A percentile compares a stretch with the other conserved stretches of the same genome.
These are phyloP conservation scores for Backusella australiensis DNA, from an alignment of 192 early-diverging fungal species.

Conservation along the genomic window DNA sequence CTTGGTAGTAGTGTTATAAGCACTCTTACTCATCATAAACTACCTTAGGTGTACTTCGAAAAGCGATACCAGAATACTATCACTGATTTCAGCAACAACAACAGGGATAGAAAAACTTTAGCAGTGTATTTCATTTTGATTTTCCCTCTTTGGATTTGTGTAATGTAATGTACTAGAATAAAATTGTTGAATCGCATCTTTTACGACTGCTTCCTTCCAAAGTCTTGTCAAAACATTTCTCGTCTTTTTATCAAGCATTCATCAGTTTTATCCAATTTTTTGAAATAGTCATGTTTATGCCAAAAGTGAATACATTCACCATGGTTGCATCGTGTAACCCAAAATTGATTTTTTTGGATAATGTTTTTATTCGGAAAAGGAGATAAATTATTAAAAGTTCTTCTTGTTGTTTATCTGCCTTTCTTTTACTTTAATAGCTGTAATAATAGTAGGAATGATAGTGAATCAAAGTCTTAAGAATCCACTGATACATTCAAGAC, in stretches of 20 bases:
- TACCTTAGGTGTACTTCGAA: conserved; percentile 20
- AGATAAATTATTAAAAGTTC: neutral
- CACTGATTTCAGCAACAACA: neutral
- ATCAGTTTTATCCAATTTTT: no score
- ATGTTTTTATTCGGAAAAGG: neutral
- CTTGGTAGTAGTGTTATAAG: neutral
- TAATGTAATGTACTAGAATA: no score
- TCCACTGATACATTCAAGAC: neutral
- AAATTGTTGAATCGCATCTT: no score
- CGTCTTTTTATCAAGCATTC: no score
- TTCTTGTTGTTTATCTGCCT: neutral
- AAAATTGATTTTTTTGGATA: neutral
- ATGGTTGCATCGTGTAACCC: no score
- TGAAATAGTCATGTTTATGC: no score
- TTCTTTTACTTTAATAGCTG: neutral
- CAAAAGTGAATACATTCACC: no score
- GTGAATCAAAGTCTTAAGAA: neutral
- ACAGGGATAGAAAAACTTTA: neutral
- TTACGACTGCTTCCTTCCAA: no score
- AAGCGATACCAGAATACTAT: conserved; percentile 11
- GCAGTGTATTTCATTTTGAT: no score
- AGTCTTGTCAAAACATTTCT: no score
- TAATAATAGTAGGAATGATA: neutral
- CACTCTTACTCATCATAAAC: neutral
- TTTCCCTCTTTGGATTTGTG: no score